phyloP scores from a whole-genome alignment of 2,329 filamentous ascomycete genomes.

The Fonsecaea pedrosoi region DNA sequence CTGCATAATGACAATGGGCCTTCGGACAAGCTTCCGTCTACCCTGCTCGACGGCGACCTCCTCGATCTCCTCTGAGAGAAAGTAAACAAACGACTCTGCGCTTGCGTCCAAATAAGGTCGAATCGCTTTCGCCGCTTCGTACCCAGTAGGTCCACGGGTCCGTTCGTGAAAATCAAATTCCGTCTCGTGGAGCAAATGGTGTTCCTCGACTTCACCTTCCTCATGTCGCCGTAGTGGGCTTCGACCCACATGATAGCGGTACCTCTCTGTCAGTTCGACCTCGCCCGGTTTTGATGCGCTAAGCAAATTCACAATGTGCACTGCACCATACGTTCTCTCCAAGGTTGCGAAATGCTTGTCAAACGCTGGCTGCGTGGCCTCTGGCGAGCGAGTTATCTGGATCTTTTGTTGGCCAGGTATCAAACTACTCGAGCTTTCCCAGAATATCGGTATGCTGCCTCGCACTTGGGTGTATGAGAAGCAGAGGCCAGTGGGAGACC shows the following conservation, averaged over 20 bases:
- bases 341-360: conserved; percentile 93
- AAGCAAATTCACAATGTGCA: conserved; percentile 93
- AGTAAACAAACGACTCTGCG: conserved; percentile 90
- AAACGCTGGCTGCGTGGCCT: conserved; percentile 92
- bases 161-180: conserved; percentile 98
- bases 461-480: conserved; percentile 95
- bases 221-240: conserved; percentile 70
- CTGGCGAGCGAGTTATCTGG: conserved; percentile 81
- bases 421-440: conserved; percentile 90
- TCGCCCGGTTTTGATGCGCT: conserved; percentile 88
- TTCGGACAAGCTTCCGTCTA: conserved; percentile 49
- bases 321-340: conserved; percentile 82
- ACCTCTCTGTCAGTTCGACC: conserved; percentile 79
- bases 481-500: conserved; percentile 75
- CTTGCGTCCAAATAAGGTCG: conserved; percentile 77
- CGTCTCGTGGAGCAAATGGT: conserved; percentile 77
- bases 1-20: conserved; percentile 74
- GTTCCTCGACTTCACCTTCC: conserved; percentile 62
- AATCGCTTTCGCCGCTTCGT: conserved; percentile 88
- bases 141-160: conserved; percentile 82
- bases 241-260: conserved; percentile 75
- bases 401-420: conserved; percentile 95
- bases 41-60: conserved; percentile 52
- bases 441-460: conserved; percentile 94
- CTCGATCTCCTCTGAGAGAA: conserved; percentile 75